phyloP scores from a whole-genome alignment of 495 filamentous ascomycete species.

The Penicillium herquei region DNA sequence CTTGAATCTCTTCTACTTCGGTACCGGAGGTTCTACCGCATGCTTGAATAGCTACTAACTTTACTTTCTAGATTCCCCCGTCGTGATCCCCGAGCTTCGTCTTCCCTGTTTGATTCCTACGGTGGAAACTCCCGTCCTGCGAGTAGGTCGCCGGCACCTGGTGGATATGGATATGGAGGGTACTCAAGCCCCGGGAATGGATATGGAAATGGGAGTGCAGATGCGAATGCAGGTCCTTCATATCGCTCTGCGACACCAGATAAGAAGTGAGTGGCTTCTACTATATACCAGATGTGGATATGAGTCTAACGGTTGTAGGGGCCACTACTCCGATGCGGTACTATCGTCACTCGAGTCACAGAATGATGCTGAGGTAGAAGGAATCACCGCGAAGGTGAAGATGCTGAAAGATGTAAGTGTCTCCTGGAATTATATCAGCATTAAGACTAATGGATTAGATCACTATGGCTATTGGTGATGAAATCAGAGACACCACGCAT shows the following conservation, averaged over 20 bases:
- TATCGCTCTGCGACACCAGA: constrained; percentile 80
- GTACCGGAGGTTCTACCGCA: no score
- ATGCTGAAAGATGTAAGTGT: constrained; percentile 81
- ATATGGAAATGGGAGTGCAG: constrained; percentile 31
- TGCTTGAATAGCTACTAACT: background rate
- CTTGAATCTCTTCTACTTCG: no score
- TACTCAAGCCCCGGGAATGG: constrained; percentile 55
- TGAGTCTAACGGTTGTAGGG: constrained; percentile 45
- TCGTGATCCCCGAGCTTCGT: constrained; percentile 78
- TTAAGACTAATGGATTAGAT: constrained; percentile 51
- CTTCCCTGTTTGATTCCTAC: constrained; percentile 85
- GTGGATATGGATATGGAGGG: constrained; percentile 54
- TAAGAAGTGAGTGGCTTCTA: constrained; percentile 51
- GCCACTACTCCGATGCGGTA: constrained; percentile 91
- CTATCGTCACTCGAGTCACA: constrained; percentile 92
- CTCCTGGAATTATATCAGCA: no score
- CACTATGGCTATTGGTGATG: constrained; percentile 87
- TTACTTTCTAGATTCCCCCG: constrained; percentile 52
- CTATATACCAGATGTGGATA: background rate
- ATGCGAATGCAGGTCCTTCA: constrained; percentile 16
- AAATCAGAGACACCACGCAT: constrained; percentile 82
- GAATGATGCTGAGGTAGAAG: constrained; percentile 88
- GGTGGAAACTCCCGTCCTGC: constrained; percentile 56
- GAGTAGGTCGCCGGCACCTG: constrained; percentile 51
- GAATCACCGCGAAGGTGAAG: constrained; percentile 85